A percentile compares a stretch with the other conserved stretches of the same genome.
Evolutionary conservation across 2,329 filamentous ascomycete species (phyloP).

Genomic region (Pyrenophora graminea): DNA sequence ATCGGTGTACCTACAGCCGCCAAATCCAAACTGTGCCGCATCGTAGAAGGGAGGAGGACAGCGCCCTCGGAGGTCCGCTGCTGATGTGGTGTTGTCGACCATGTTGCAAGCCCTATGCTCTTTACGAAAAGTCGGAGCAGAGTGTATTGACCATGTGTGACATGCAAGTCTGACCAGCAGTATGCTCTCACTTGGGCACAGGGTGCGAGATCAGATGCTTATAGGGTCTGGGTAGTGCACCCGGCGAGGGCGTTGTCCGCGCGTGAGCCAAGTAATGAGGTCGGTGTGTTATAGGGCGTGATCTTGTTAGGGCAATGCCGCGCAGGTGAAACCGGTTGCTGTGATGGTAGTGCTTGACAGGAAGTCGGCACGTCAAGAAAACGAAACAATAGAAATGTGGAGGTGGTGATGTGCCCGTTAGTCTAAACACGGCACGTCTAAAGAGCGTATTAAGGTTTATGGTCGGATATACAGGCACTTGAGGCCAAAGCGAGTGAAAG

Average conservation of each 20-base stretch:
- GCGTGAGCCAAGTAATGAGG: constrained; percentile 9
- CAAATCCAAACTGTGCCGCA: constrained; percentile 61
- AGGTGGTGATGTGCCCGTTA: constrained; percentile 12
- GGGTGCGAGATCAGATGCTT: constrained; percentile 1
- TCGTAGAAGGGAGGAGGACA: constrained; percentile 75
- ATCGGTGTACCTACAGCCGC: constrained; percentile 65
- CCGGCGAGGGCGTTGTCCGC: constrained; percentile 14
- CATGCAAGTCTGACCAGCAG: constrained; percentile 26
- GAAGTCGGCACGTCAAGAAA: constrained; percentile 22
- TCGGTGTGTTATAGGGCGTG: constrained; percentile 15
- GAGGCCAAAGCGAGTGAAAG: constrained; percentile 28
- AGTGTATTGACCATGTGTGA: constrained; percentile 17
- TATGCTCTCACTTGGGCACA: constrained; percentile 1
- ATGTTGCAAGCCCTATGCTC: constrained; percentile 1
- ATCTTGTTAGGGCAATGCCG: constrained; percentile 4
- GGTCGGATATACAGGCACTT: constrained; percentile 28
- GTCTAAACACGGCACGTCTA: constrained; percentile 20
- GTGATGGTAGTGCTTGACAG: constrained; percentile 7
- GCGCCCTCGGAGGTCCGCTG: constrained; percentile 49
- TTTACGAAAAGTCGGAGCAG: constrained; percentile 33
- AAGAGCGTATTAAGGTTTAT: constrained; percentile 27
- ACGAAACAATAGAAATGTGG: constrained; percentile 25
- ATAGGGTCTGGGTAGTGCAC: constrained; percentile 1
- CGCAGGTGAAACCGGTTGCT: constrained; percentile 4
- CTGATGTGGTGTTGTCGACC: constrained; percentile 31